Conservation (phyloP, 176 grass and related monocot genomes). For the Areca catechu region DNA sequence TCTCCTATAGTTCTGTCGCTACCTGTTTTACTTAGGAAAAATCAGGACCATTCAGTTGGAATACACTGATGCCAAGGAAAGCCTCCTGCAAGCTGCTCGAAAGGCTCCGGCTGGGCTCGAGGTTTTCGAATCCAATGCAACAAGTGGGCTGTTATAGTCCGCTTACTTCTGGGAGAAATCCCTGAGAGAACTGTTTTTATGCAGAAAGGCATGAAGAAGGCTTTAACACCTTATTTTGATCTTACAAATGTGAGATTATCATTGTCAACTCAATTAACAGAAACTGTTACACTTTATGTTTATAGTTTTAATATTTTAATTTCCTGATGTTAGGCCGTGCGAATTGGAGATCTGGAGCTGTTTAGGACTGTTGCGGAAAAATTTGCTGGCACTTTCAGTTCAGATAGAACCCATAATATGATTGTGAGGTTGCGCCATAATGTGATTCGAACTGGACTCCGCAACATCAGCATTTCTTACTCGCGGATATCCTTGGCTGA, state of each 20-base stretch:
- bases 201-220: slow-evolving; percentile 82
- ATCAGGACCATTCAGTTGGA: slow-evolving; percentile 91
- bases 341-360: slow-evolving; percentile 73
- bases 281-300: neutral
- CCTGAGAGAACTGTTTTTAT: slow-evolving; percentile 80
- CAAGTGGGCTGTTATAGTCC: slow-evolving; percentile 82
- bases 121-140: slow-evolving; percentile 74
- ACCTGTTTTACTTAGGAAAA: slow-evolving; percentile 83
- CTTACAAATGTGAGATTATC: slow-evolving; percentile 62
- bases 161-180: slow-evolving; percentile 66
- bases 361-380: slow-evolving; percentile 70
- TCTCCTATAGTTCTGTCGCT: slow-evolving; percentile 59
- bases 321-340: slow-evolving; percentile 53
- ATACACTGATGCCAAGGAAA: slow-evolving; percentile 90
- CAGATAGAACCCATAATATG: slow-evolving; percentile 63
- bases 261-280: too few species aligned
- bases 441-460: slow-evolving; percentile 80
- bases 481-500: slow-evolving; percentile 76
- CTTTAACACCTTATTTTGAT: slow-evolving; percentile 71
- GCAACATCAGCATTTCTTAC: slow-evolving; percentile 77
- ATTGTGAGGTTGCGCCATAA: slow-evolving; percentile 74
- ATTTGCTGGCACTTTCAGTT: slow-evolving; percentile 52
- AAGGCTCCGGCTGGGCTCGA: slow-evolving; percentile 62
- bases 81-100: slow-evolving; percentile 76
- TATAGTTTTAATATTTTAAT: neutral